Evolutionary conservation across 1,284 basidiomycete species (phyloP).

Genomic region (Malassezia caprae): DNA sequence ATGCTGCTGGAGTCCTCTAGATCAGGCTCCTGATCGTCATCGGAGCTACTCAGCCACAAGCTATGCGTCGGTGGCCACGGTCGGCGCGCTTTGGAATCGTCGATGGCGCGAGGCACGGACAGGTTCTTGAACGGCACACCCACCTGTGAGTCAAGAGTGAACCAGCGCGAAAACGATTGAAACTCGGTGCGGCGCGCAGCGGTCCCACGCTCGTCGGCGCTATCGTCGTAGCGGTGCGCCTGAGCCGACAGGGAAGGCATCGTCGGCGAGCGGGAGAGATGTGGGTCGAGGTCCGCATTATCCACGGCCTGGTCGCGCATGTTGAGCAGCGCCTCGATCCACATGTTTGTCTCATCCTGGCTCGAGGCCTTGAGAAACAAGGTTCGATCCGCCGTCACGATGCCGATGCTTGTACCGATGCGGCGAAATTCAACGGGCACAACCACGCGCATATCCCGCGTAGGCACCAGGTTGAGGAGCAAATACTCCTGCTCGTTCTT

Average conservation of each 20-base stretch:
- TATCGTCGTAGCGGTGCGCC: background rate
- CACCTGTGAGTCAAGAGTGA: background rate
- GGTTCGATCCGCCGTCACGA: slow-evolving; percentile 83
- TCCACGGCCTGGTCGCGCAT: slow-evolving; percentile 55
- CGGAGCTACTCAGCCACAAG: slow-evolving; percentile 26
- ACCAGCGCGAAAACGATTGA: background rate
- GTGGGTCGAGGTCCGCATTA: background rate
- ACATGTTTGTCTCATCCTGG: slow-evolving; percentile 63
- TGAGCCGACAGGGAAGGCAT: background rate
- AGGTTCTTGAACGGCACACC: background rate
- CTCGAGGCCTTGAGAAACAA: slow-evolving; percentile 74
- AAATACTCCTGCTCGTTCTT: slow-evolving; percentile 66
- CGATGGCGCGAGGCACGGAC: background rate
- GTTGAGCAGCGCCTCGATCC: slow-evolving; percentile 74
- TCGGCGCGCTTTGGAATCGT: background rate
- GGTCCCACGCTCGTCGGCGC: background rate
- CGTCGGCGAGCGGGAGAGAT: background rate
- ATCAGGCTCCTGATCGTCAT: slow-evolving; percentile 39
- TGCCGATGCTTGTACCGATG: slow-evolving; percentile 77
- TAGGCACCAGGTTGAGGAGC: slow-evolving; percentile 76
- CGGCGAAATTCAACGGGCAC: slow-evolving; percentile 78
- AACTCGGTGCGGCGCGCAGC: background rate
- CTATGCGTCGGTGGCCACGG: background rate
- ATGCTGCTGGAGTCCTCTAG: slow-evolving; percentile 23
- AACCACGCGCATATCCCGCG: slow-evolving; percentile 80